Evolutionary conservation across 768 basidiomycete species (phyloP).

Genomic region (Mycena galopus): DNA sequence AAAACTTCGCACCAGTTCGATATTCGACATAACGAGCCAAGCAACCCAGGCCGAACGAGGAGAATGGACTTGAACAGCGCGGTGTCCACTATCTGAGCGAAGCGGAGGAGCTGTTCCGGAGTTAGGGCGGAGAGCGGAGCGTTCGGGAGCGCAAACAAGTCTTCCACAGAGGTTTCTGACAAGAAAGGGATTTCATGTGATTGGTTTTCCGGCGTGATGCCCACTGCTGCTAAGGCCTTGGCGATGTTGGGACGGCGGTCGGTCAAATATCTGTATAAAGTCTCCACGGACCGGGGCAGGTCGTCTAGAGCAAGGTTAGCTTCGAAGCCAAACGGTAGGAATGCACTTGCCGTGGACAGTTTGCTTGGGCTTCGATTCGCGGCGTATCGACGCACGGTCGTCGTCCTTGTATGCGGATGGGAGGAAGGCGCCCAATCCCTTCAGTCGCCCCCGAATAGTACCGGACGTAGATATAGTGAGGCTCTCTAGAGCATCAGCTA

Average conservation of each 20-base stretch:
- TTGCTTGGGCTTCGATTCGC: slow-evolving; percentile 46
- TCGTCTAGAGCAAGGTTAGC: slow-evolving; percentile 58
- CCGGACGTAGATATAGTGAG: slow-evolving; percentile 51
- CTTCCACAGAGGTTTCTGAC: slow-evolving; percentile 77
- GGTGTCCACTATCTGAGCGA: slow-evolving; percentile 95
- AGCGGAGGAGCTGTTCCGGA: slow-evolving; percentile 87
- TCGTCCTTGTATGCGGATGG: slow-evolving; percentile 68
- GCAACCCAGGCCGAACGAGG: slow-evolving; percentile 80
- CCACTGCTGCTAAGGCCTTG: slow-evolving; percentile 78
- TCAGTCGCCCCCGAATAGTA: slow-evolving; percentile 65
- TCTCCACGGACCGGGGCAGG: slow-evolving; percentile 82
- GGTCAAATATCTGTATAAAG: slow-evolving; percentile 87
- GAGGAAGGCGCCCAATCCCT: slow-evolving; percentile 67
- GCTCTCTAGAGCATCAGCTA: slow-evolving; percentile 51
- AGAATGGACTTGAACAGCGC: slow-evolving; percentile 95
- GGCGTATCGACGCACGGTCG: slow-evolving; percentile 66
- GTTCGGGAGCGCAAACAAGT: slow-evolving; percentile 85
- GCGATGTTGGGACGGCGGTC: slow-evolving; percentile 91
- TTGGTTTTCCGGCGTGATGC: slow-evolving; percentile 75
- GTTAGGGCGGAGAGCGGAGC: slow-evolving; percentile 77
- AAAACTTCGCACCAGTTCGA: slow-evolving; percentile 98
- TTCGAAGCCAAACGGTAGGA: neutral
- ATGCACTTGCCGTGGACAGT: slow-evolving; percentile 48
- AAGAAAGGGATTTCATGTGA: slow-evolving; percentile 78
- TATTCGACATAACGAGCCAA: slow-evolving; percentile 90